A percentile compares a stretch with the other conserved stretches of the same genome.
These are phyloP conservation scores for Hibiscus syriacus DNA, from an alignment of 345 rosid species.

Conservation along the genomic window DNA sequence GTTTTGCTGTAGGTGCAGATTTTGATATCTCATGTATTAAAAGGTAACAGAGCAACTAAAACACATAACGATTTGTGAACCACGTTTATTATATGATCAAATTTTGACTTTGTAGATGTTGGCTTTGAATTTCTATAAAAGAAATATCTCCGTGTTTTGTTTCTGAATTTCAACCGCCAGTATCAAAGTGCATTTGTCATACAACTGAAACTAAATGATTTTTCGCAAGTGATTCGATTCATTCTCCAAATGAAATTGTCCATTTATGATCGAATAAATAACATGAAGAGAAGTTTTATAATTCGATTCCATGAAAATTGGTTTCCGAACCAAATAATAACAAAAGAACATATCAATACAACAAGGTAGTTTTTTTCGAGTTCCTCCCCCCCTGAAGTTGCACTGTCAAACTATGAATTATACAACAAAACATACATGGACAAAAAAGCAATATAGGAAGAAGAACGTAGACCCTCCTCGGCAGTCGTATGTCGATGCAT, in stretches of 20 bases:
- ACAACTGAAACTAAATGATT: no score
- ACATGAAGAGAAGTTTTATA: neutral
- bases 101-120: no score
- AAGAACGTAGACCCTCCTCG: conserved; percentile 27
- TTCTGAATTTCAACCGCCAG: no score
- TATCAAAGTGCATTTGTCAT: no score
- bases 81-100: neutral
- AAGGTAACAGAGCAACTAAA: neutral
- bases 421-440: conserved; percentile 29
- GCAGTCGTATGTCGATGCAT: conserved; percentile 11
- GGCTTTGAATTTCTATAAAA: no score
- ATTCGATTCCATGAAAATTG: neutral
- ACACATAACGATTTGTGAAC: neutral
- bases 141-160: no score
- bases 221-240: no score
- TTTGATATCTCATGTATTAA: neutral
- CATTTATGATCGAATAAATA: no score
- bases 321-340: neutral
- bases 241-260: no score
- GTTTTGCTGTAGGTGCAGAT: neutral
- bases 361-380: no score
- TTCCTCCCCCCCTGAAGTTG: no score
- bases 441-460: conserved; percentile 35
- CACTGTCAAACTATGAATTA: conserved; percentile 10
- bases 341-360: no score